phyloP scores from a whole-genome alignment of 2,329 filamentous ascomycete species.

The Mycosphaerella arachidis region DNA sequence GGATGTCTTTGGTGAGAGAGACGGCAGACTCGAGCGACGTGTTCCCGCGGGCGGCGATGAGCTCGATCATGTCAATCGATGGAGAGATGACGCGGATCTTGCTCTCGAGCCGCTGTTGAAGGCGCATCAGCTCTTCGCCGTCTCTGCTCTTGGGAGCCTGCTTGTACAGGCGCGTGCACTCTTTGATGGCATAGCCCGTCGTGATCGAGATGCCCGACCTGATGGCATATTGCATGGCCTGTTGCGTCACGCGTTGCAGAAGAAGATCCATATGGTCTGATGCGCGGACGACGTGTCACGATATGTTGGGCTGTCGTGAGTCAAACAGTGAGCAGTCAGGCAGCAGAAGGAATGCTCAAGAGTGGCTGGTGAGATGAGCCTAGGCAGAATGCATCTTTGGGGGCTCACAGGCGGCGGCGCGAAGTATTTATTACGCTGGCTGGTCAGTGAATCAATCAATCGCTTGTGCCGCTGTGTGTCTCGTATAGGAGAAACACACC shows the following conservation, averaged over 20 bases:
- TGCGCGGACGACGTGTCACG: background rate
- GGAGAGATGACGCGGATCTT: conserved; percentile 93
- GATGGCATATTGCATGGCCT: conserved; percentile 90
- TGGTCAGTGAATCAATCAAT: background rate
- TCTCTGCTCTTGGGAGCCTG: conserved; percentile 65
- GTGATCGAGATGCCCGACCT: conserved; percentile 81
- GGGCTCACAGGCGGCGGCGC: background rate
- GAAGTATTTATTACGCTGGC: background rate
- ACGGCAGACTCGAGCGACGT: conserved; percentile 81
- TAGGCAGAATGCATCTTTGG: background rate
- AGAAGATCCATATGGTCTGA: conserved; percentile 63
- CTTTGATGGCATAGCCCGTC: conserved; percentile 75
- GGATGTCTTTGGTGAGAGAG: conserved; percentile 73
- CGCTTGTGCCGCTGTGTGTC: background rate
- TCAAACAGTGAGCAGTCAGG: conserved; percentile 3
- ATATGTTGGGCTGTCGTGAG: conserved; percentile 4
- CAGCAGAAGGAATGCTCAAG: background rate
- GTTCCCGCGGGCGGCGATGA: conserved; percentile 75
- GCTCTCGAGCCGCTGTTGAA: conserved; percentile 72
- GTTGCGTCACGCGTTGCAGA: conserved; percentile 62
- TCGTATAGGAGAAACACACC: background rate
- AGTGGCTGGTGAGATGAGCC: background rate
- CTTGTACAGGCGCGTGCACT: conserved; percentile 73
- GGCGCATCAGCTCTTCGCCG: conserved; percentile 63
- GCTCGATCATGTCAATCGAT: conserved; percentile 85